Evolutionary conservation across 192 early-diverging fungal genomes (phyloP).

Genomic region (Polychytrium aggregatum): DNA sequence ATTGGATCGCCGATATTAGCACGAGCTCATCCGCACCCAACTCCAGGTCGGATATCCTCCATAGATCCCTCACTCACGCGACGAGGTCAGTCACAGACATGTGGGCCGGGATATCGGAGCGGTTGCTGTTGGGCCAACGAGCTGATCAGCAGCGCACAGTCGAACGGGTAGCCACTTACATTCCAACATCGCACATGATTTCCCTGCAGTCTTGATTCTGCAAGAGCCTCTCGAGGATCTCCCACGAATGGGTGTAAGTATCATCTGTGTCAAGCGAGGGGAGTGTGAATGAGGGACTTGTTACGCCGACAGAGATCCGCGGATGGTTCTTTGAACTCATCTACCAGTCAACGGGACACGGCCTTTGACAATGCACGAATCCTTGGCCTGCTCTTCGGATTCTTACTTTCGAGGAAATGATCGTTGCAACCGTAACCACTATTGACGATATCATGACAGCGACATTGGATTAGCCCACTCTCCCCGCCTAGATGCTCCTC

Average conservation of each 20-base stretch:
- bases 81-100: too few relatives aligned
- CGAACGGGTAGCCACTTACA: slow-evolving; percentile 46
- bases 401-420: slow-evolving; percentile 83
- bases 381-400: too few relatives aligned
- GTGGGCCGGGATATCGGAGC: too few relatives aligned
- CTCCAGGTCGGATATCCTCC: background rate
- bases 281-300: background rate
- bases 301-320: background rate
- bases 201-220: slow-evolving; percentile 46
- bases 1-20: too few relatives aligned
- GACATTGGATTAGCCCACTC: too few relatives aligned
- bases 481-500: too few relatives aligned
- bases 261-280: slow-evolving; percentile 44
- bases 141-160: too few relatives aligned
- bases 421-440: slow-evolving; percentile 97
- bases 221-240: slow-evolving; percentile 71
- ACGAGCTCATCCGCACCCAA: too few relatives aligned
- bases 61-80: too few relatives aligned
- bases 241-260: slow-evolving; percentile 91
- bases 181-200: slow-evolving; percentile 89
- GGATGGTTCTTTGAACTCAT: too few relatives aligned
- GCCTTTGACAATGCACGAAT: background rate
- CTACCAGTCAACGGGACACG: background rate
- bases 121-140: too few relatives aligned
- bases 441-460: too few relatives aligned